Evolutionary conservation across 1,284 basidiomycete genomes (phyloP), one percentile per base, ranked within the genome.

Genomic region (Pterulicium gracile): DNA sequence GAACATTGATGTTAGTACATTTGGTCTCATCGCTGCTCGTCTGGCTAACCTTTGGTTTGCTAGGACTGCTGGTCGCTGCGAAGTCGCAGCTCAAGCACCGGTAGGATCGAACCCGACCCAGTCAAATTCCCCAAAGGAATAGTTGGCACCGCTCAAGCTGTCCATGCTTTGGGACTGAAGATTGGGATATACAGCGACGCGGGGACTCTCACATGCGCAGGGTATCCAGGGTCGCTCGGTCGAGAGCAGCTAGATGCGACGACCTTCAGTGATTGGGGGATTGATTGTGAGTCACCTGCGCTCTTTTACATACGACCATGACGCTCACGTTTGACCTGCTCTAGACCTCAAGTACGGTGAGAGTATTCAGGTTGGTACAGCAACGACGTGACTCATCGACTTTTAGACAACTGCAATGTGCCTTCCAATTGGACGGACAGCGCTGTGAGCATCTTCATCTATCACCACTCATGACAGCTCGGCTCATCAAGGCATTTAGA

Each of bases 1-100:
- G 45, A 79, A 75, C 50, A 55, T 79, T 36, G 77, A 79, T 49
- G 76, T 76, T 75, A 53, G 61, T 77, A 46, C 75, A 76, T 4
- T 39, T 4, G 17, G 5, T 22, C 24, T 23, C n/a, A 14, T 14
- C 24, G 4, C 12, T 24, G 23, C 43, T 35, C n/a, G 20, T 23
- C 23, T 17, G 43, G 22, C 19, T 23, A 19, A 35, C 19, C 32
- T 36, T 14, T 34, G 21, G 4, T 35, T 43, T 23, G 46, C 19
- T 47, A 77, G 74, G 75, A 78, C 51, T 74, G 72, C 50, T 78
- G 75, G 75, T 56, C 72, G 3, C 52, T 66, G 42, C 63, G 52
- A 53, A 49, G 57, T 17, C 68, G 74, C 21, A 62, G 74, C 50
- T 19, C 65, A 4, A 60, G 55, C 3, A 73, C 68, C 3, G 55